phyloP scores from a whole-genome alignment of 768 basidiomycete genomes.

The Auricularia sp. region DNA sequence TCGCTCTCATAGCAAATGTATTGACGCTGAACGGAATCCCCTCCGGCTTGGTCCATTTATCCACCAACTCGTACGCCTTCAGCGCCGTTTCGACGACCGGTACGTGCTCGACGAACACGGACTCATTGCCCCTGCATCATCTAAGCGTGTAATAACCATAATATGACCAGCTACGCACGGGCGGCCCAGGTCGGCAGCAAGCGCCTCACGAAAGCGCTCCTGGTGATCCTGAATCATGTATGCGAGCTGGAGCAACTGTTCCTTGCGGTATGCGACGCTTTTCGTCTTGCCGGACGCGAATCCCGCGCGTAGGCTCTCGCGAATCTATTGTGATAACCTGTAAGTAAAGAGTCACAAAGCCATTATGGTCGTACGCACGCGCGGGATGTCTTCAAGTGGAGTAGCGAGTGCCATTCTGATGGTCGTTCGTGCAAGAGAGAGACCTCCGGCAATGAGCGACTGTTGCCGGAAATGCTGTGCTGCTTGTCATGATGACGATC shows the following conservation, averaged over 20 bases:
- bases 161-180: conserved; percentile 25
- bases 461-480: too few relatives aligned
- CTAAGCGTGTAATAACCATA: neutral
- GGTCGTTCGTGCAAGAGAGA: too few relatives aligned
- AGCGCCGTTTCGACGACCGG: conserved; percentile 41
- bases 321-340: conserved; percentile 33
- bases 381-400: too few relatives aligned
- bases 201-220: conserved; percentile 46
- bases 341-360: too few relatives aligned
- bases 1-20: conserved; percentile 50
- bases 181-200: conserved; percentile 54
- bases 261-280: conserved; percentile 58
- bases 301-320: conserved; percentile 40
- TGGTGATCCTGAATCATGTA: conserved; percentile 69
- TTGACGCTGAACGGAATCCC: conserved; percentile 45
- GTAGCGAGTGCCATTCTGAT: too few relatives aligned
- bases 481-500: too few relatives aligned
- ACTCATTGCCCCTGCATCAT: conserved; percentile 28
- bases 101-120: conserved; percentile 52
- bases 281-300: conserved; percentile 59
- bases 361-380: too few relatives aligned
- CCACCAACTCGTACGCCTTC: conserved; percentile 50
- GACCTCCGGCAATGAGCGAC: too few relatives aligned
- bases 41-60: conserved; percentile 65
- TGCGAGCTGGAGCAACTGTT: conserved; percentile 65